Conservation (phyloP, 148 eudicot species). For the Rhododendron kiyosumense region DNA sequence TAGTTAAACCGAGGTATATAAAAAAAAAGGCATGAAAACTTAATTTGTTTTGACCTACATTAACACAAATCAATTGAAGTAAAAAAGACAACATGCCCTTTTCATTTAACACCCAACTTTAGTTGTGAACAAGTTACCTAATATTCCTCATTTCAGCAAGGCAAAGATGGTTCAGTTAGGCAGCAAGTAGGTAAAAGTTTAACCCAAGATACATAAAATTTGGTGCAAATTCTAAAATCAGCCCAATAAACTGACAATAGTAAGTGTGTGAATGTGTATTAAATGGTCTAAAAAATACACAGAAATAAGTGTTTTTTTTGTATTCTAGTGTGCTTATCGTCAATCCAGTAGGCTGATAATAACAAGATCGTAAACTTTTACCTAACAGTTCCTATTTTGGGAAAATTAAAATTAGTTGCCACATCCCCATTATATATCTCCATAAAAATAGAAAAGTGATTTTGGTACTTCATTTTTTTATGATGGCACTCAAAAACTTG, state of each 20-base stretch:
- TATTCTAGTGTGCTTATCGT: too few relatives aligned
- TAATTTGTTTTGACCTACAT: not conserved
- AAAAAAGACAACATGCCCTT: not conserved
- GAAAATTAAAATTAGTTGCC: not conserved
- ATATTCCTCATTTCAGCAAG: not conserved
- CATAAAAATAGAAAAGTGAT: too few relatives aligned
- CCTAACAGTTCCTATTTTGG: too few relatives aligned
- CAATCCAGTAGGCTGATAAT: too few relatives aligned
- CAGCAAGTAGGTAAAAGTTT: not conserved
- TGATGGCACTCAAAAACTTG: too few relatives aligned
- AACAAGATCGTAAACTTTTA: too few relatives aligned
- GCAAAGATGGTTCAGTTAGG: not conserved
- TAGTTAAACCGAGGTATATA: not conserved
- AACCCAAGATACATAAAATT: not conserved
- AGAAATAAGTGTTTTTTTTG: too few relatives aligned
- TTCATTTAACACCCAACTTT: not conserved
- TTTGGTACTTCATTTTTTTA: too few relatives aligned
- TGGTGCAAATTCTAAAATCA: not conserved
- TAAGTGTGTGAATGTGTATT: too few relatives aligned
- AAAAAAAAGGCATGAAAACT: not conserved
- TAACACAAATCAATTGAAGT: not conserved
- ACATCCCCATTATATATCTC: not conserved
- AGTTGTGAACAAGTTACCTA: not conserved
- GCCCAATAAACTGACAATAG: too few relatives aligned
- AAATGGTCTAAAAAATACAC: too few relatives aligned